Percentiles rank a stretch among this genome's conserved stretches.
Conservation (phyloP, 2,329 filamentous ascomycete species). For the Sporothrix sp. region DNA sequence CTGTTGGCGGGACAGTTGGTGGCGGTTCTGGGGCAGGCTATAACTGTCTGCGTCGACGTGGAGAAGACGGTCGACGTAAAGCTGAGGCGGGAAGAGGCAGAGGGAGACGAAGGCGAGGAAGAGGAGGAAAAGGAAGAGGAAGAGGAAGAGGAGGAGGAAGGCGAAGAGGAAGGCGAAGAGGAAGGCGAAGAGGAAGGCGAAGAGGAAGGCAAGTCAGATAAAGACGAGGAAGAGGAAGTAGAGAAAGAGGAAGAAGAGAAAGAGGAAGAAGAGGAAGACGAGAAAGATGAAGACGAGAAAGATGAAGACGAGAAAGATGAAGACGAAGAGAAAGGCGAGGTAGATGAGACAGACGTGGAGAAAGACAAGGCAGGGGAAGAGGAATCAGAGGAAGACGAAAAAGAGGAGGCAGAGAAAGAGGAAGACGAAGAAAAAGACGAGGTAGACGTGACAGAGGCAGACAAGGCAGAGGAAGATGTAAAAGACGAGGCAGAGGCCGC, state of each 20-base stretch:
- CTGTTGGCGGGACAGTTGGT: conserved; percentile 10
- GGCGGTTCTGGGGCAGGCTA: conserved; percentile 9
- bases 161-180: no score
- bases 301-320: no score
- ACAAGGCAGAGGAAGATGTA: background rate
- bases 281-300: no score
- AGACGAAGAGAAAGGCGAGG: no score
- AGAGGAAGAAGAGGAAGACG: no score
- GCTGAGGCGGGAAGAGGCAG: background rate
- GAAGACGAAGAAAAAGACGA: background rate
- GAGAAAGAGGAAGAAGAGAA: no score
- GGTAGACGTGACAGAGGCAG: background rate
- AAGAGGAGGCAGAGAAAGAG: background rate
- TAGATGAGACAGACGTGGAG: no score
- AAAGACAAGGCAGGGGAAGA: background rate
- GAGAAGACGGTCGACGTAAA: conserved; percentile 2
- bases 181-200: no score
- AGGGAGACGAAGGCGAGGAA: background rate
- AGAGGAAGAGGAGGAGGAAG: no score
- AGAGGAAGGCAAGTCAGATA: no score
- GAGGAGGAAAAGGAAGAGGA: background rate
- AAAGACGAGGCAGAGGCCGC: background rate
- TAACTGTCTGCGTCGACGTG: conserved; percentile 11
- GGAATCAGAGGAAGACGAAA: background rate
- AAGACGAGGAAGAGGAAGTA: no score